Base-by-base conservation (phyloP, 495 filamentous ascomycete species). In the Xylaria scruposa region DNA sequence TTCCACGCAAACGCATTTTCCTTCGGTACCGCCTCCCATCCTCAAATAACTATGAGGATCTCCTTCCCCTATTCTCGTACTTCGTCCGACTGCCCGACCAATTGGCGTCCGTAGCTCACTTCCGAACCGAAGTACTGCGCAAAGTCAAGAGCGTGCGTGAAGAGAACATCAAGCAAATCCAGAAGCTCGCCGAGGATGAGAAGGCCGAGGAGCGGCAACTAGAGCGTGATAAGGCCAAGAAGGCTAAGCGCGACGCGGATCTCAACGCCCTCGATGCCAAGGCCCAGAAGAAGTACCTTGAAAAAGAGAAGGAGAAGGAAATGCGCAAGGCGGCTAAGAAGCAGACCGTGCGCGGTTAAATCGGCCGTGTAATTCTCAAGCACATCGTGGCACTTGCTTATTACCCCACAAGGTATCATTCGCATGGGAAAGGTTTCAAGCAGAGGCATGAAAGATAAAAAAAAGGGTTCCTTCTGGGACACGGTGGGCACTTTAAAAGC, bases 231-330 rank as follows among this genome's bases (percentile, higher is more conserved):
- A 93, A 92, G 87, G 83, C 88, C 75, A 97, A 94, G 87, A 98
- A 97, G 86, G 89, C 94, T 76, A 94, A 97, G 87, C 87, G 96
- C n/a, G 96, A 99, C 77, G 86, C 88, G 62, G 86, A 90, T 82
- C 83, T 99, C 65, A 92, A 91, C 77, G 87, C 88, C 10, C 89
- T 99, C 85, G 94, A 89, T 73, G 95, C 95, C 24, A 95, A 97
- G 75, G 94, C 96, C 76, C 96, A 98, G 88, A 92, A 93, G 84
- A 97, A 95, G 85, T 98, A 91, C 79, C 85, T 99, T 66, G 97
- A 98, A 70, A 92, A 91, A 80, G 96, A 99, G 87, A 86, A 88
- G 74, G 92, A 96, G 79, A 93, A 92, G 87, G 93, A 92, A 78
- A 80, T 90, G 76, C 91, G 89, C 81, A 94, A 89, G 78, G 84